Base-by-base conservation (phyloP, 805 yeast genomes). In the Ogataea sp. region DNA sequence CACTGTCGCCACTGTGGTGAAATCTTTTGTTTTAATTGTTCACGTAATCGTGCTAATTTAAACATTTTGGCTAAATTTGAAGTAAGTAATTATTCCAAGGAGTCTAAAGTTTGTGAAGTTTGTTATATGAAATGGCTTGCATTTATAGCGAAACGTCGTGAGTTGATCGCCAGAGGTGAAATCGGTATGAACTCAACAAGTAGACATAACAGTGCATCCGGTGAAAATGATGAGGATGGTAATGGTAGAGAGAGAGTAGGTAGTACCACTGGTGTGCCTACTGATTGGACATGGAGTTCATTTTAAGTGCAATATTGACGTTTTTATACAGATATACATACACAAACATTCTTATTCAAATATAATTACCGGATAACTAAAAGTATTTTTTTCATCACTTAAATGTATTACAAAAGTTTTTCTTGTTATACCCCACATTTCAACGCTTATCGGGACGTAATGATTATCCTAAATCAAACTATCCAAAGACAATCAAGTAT, bases 251-350 rank as follows among this genome's bases (percentile, higher is more conserved):
- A 27, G 6, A 35, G 39, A 38, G 42, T 39, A 21, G 50, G 31
- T 40, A 44, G 37, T 40, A 40, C 15, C 42, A 33, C 48, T 14
- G 51, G 49, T 37, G 59, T 64, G 29, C 64, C 68, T 3, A 60
- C 49, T 35, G 75, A 71, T 52, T 71, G 78, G 77, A 66, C 62
- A 21, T 71, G 78, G 77, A 70, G 77, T 49, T 69, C 76, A 6
- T 70, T 71, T 18, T 34, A 18, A 21, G 11, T 23, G 26, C 26
- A 23, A 23, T 23, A 8, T 8, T 23, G 11, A 11, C 11, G 26
- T 11, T 11, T 23, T 23, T 23, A 23, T 23, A 8, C 11, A 23
- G 26, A 23, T 23, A 23, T 8, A 23, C 26, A 8, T 23, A n/a
- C n/a, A n/a, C n/a, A n/a, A n/a, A n/a, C n/a, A n/a, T n/a, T n/a